Evolutionary conservation across 129 eudicot genomes (phyloP), one percentile per base, ranked within the genome.

Genomic region (Tanacetum coccineum): DNA sequence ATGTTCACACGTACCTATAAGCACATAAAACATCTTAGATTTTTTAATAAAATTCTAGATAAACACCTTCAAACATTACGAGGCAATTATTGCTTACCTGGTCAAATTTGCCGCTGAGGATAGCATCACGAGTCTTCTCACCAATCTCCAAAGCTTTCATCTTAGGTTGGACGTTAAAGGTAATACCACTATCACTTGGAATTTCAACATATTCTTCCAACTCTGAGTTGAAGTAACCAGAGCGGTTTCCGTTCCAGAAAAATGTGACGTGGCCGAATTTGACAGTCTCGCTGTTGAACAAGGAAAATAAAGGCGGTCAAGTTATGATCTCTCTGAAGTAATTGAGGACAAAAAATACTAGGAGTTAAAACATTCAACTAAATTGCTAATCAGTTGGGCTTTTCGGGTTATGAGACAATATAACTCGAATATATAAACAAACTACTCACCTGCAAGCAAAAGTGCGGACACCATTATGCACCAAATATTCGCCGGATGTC

Each of bases 211-310:
- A 92, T 66, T 92, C 98, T 78, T 92, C 98, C 89, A 85, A 40
- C 49, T 85, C 87, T 12, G 82, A 25, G 67, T 92, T 84, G 25
- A 92, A 92, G 76, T 81, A 92, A 11, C 98, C 98, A 13, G 98
- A 92, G 32, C 98, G 95, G 62, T 92, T 92, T 63, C 98, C 98
- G 25, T 92, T 92, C 98, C 98, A 92, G 87, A 92, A 92, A 66
- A 92, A 92, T 51, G 96, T 92, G 28, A 92, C 98, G 64, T 92
- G 98, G 0, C 98, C 98, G 70, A 92, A 92, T 71, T 92, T 92
- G 26, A 92, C 98, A 0, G 98, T 92, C 78, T 92, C 98, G 64
- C 98, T 92, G 85, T 62, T 62, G 26, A 46, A 68, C 15, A 51
- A 30, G 46, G 32, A 28, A 21, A 42, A 28, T 18, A 51, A 50